These are phyloP conservation scores for Psilocybe sp. DNA, from an alignment of 768 basidiomycete species.

Conservation along the genomic window DNA sequence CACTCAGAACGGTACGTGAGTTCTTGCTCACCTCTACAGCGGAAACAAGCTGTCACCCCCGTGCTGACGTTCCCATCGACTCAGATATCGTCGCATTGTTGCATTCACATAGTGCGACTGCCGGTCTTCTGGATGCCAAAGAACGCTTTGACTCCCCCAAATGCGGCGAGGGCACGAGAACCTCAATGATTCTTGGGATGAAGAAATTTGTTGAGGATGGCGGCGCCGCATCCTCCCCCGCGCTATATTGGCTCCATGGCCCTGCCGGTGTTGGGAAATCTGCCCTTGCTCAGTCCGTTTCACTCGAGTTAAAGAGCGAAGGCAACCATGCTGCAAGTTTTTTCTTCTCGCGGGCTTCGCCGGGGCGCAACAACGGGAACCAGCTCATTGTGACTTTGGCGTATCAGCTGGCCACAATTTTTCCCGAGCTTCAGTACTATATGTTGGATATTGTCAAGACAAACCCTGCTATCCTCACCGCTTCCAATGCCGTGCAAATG, in stretches of 20 bases:
- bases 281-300: neutral
- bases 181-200: too few species aligned
- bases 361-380: neutral
- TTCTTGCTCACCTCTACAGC: too few species aligned
- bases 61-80: too few species aligned
- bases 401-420: neutral
- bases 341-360: neutral
- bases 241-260: neutral
- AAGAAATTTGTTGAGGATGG: too few species aligned
- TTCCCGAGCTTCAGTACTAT: neutral
- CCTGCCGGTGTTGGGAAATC: neutral
- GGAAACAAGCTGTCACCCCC: too few species aligned
- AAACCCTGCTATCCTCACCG: neutral
- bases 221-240: too few species aligned
- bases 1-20: too few species aligned
- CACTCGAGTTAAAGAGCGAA: neutral
- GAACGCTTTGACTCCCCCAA: too few species aligned
- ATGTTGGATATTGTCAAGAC: neutral
- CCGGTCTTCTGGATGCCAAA: too few species aligned
- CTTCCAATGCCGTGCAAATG: neutral
- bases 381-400: neutral
- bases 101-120: too few species aligned
- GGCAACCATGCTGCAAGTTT: neutral
- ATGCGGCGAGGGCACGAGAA: too few species aligned
- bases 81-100: too few species aligned